A percentile compares a stretch with the other conserved stretches of the same genome.
These are phyloP conservation scores for Citrus maxima DNA, from an alignment of 345 rosid genomes.

Conservation along the genomic window DNA sequence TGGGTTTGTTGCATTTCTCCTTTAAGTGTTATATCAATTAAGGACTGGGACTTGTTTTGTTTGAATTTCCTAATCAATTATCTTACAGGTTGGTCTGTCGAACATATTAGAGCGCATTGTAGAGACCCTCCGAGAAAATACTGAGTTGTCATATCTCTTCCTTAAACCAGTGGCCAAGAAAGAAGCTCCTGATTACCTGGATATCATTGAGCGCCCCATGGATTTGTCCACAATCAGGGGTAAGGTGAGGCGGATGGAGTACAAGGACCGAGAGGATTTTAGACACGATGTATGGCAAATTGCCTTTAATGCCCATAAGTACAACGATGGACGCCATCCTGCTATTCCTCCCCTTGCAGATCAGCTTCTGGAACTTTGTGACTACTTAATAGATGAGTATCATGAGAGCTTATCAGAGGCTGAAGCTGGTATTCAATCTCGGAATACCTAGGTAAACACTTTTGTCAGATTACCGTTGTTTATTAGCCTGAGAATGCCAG, in stretches of 20 bases:
- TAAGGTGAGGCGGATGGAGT: slow-evolving; percentile 82
- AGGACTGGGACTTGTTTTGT: not conserved
- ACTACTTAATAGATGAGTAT: slow-evolving; percentile 57
- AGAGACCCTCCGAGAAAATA: slow-evolving; percentile 54
- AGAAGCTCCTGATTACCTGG: slow-evolving; percentile 87
- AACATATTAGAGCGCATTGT: slow-evolving; percentile 76
- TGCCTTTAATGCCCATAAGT: slow-evolving; percentile 64
- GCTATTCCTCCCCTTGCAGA: slow-evolving; percentile 94
- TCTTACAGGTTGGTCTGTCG: slow-evolving; percentile 73
- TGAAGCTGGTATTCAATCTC: slow-evolving; percentile 55
- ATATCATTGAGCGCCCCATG: slow-evolving; percentile 66
- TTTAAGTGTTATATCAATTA: not conserved
- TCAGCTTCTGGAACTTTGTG: slow-evolving; percentile 92
- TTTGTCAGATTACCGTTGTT: not conserved
- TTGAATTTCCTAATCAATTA: not conserved
- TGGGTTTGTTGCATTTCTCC: not conserved
- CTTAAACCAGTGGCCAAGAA: slow-evolving; percentile 83
- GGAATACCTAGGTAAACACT: slow-evolving; percentile 18
- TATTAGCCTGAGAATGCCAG: not conserved
- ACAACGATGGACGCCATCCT: slow-evolving; percentile 80
- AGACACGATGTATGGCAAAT: slow-evolving; percentile 95
- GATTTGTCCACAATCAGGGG: slow-evolving; percentile 83
- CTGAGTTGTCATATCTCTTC: slow-evolving; percentile 78
- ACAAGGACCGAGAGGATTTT: slow-evolving; percentile 63
- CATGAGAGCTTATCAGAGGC: slow-evolving; percentile 49